phyloP scores from a whole-genome alignment of 2,329 filamentous ascomycete species.

The Blastomyces parvus region DNA sequence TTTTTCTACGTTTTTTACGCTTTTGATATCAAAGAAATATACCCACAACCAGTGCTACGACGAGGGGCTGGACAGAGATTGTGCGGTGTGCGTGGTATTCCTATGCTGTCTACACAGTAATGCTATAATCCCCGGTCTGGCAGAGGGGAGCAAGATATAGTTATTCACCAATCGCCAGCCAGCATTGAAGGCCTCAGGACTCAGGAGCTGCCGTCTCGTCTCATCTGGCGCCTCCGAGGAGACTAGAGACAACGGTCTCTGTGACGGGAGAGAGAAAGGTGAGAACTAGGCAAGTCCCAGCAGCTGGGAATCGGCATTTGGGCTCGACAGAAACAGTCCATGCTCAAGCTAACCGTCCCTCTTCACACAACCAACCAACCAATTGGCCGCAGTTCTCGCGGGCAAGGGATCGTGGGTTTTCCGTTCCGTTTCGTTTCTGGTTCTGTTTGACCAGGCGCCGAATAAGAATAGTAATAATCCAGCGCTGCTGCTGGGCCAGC shows the following conservation, averaged over 20 bases:
- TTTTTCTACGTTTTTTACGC: no score
- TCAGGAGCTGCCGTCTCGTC: not conserved
- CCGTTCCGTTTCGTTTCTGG: not conserved
- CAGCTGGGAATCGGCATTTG: not conserved
- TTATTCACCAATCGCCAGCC: not conserved
- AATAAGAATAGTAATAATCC: no score
- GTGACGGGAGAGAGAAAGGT: not conserved
- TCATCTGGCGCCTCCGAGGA: not conserved
- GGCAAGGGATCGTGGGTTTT: not conserved
- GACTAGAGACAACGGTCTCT: not conserved
- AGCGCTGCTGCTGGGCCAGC: not conserved
- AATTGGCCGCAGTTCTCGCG: not conserved
- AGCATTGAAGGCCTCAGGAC: not conserved
- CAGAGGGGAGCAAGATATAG: not conserved
- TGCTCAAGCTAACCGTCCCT: not conserved
- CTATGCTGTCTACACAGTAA: no score
- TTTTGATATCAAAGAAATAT: no score
- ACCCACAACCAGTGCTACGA: not conserved
- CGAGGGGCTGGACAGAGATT: not conserved
- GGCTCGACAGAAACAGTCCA: not conserved
- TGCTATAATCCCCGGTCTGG: not conserved
- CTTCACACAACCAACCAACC: no score
- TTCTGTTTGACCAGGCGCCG: not conserved
- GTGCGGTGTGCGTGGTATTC: not conserved
- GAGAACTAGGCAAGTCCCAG: not conserved